These are phyloP conservation scores for Fomitopsis betulina DNA, from an alignment of 1,284 basidiomycete genomes.

Conservation along the genomic window DNA sequence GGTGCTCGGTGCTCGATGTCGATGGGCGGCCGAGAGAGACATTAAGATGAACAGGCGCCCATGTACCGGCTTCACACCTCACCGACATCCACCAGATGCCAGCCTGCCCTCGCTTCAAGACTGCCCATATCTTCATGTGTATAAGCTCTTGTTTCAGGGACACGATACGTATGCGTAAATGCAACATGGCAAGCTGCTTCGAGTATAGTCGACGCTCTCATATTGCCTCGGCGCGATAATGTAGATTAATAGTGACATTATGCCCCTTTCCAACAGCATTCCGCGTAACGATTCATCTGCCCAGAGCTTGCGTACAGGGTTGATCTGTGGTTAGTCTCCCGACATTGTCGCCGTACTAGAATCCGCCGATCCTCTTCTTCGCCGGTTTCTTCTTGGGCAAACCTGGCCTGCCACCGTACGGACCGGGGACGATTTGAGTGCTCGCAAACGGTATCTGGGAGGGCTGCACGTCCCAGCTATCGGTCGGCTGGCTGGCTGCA, in stretches of 20 bases:
- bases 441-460: slow-evolving; percentile 47
- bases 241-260: no score
- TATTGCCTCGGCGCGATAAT: no score
- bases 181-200: no score
- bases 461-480: slow-evolving; percentile 1
- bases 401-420: slow-evolving; percentile 57
- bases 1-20: neutral
- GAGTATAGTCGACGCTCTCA: no score
- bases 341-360: slow-evolving; percentile 34
- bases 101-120: neutral
- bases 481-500: slow-evolving; percentile 15
- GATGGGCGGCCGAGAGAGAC: neutral
- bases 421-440: slow-evolving; percentile 71
- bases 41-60: neutral
- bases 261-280: no score
- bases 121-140: neutral
- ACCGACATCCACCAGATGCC: neutral
- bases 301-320: no score
- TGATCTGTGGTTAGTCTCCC: no score
- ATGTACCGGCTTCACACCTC: neutral
- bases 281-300: no score
- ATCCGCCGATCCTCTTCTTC: slow-evolving; percentile 76
- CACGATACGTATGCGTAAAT: no score
- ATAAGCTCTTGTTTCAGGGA: no score
- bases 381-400: slow-evolving; percentile 47